Conservation (phyloP, 768 basidiomycete genomes). For the Phaeotremella skinneri region DNA sequence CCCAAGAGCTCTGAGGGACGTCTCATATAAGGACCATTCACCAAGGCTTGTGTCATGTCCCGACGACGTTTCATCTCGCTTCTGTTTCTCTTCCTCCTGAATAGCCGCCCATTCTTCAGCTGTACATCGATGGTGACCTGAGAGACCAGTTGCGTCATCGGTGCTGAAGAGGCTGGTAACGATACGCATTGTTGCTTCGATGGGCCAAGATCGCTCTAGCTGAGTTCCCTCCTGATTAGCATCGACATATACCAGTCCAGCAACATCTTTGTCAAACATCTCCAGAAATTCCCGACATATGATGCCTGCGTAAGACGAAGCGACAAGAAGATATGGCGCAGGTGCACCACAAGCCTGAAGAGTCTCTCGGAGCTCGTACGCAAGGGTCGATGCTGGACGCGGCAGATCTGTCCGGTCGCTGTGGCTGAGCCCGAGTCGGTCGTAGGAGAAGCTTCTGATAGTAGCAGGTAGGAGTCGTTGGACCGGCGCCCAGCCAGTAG, state of each 20-base stretch:
- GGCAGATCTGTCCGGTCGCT: constrained; percentile 8
- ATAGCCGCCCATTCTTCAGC: constrained; percentile 8
- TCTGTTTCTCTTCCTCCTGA: constrained; percentile 4
- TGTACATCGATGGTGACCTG: constrained; percentile 5
- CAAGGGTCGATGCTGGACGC: constrained; percentile 16
- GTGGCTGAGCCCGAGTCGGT: constrained; percentile 13
- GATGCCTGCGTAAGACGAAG: constrained; percentile 20
- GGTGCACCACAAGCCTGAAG: constrained; percentile 8
- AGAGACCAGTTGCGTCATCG: constrained; percentile 9
- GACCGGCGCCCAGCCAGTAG: constrained; percentile 8
- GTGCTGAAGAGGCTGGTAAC: neutral
- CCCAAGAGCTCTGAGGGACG: constrained; percentile 14
- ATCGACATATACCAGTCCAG: constrained; percentile 16
- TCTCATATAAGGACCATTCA: constrained; percentile 11
- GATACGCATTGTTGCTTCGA: constrained; percentile 1
- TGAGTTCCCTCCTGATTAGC: constrained; percentile 19
- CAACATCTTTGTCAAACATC: constrained; percentile 5
- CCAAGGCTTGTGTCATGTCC: neutral
- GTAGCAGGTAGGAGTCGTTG: constrained; percentile 14
- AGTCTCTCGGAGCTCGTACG: constrained; percentile 10
- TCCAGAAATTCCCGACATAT: constrained; percentile 20
- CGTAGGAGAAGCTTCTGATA: constrained; percentile 14
- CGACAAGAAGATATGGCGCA: constrained; percentile 19
- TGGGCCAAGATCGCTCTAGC: constrained; percentile 11
- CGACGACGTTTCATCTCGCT: neutral